Evolutionary conservation across 331 rosid genomes (phyloP), one percentile per base, ranked within the genome.

Genomic region (Dryas integrifolia): DNA sequence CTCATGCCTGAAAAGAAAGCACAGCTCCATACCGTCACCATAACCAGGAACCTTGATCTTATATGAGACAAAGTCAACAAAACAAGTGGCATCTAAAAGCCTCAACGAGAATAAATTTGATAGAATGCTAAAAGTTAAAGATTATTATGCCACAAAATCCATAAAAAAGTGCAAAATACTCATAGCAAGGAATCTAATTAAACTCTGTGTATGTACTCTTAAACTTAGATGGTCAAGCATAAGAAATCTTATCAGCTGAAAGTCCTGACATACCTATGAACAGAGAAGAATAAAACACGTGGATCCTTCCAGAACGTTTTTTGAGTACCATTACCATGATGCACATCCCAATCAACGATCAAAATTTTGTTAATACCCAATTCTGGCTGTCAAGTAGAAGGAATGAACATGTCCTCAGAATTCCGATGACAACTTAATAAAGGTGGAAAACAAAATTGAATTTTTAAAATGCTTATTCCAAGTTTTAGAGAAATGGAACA

Each of bases 341-440:
- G 98, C 12, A 95, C 93, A 45, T 95, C 98, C 98, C 98, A 95
- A 78, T 95, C 98, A 79, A 95, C 97, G 15, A 95, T 87, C 74
- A 95, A 77, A 65, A 95, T 83, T 69, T 85, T 89, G 59, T 88
- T 87, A 21, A 92, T 79, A 3, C 92, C 96, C 80, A 89, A 53
- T 64, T 92, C 96, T 48, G 89, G 96, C 98, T 95, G 97, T 81
- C 77, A 74, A 74, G 67, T 68, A 82, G 58, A 77, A 58, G 41
- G 47, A 18, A 83, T 30, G 55, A 50, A 65, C 21, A 72, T 43
- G 68, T 53, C n/a, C 35, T 73, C 21, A 72, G 85, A 30, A 30
- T 30, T 30, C 35, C 35, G 2, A 72, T 46, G 44, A 30, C 48
- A 68, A 56, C 60, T 48, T 48, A 71, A 44, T 15, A 67, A 44